phyloP scores from a whole-genome alignment of 2,329 filamentous ascomycete genomes.

The Colletotrichum siamense region DNA sequence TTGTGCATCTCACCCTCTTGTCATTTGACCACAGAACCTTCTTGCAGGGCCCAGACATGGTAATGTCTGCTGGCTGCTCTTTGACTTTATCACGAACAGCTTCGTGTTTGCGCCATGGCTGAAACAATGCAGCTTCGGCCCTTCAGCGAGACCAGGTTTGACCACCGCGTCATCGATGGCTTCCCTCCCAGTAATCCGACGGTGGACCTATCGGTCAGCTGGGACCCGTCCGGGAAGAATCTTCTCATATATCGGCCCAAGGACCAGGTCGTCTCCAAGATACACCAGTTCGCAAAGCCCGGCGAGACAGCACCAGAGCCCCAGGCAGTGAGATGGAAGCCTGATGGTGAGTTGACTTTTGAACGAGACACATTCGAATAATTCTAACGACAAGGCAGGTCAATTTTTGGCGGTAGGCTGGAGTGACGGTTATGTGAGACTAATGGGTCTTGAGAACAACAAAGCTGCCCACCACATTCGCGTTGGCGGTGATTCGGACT shows the following conservation, averaged over 20 bases:
- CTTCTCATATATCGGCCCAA: slow-evolving; percentile 81
- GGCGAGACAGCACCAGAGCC: slow-evolving; percentile 47
- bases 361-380: not conserved
- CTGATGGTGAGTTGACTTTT: slow-evolving; percentile 61
- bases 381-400: slow-evolving; percentile 47
- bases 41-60: not conserved
- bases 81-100: slow-evolving; percentile 10
- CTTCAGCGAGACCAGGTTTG: slow-evolving; percentile 63
- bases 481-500: slow-evolving; percentile 46
- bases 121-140: slow-evolving; percentile 45
- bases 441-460: slow-evolving; percentile 80
- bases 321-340: slow-evolving; percentile 67
- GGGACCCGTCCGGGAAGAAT: slow-evolving; percentile 69
- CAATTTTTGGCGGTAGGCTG: slow-evolving; percentile 83
- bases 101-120: slow-evolving; percentile 23
- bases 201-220: slow-evolving; percentile 80
- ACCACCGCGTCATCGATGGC: slow-evolving; percentile 57
- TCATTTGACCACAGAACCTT: not conserved
- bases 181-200: slow-evolving; percentile 80
- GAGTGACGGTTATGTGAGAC: slow-evolving; percentile 78
- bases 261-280: slow-evolving; percentile 68
- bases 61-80: not conserved
- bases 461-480: slow-evolving; percentile 79
- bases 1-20: not conserved
- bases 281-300: slow-evolving; percentile 47